Conservation (phyloP, 257 asterid species). For the Solanum paucissectum region DNA sequence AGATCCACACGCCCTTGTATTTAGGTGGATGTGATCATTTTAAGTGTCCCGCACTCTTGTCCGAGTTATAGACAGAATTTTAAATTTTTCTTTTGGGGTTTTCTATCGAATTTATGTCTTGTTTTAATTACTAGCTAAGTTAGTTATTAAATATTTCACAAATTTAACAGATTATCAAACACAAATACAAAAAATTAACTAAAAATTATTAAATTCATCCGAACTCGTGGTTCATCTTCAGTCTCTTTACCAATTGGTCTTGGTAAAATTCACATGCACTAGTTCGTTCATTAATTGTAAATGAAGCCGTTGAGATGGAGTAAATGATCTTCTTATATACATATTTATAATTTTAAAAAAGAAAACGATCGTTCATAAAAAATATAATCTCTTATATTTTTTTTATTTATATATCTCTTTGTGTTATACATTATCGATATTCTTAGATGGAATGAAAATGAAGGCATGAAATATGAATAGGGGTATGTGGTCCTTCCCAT, state of each 20-base stretch:
- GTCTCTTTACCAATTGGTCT: neutral
- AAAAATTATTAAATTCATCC: neutral
- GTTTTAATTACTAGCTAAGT: neutral
- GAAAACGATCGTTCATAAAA: neutral
- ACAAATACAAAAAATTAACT: neutral
- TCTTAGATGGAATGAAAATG: neutral
- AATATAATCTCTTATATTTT: neutral
- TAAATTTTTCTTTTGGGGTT: too few relatives aligned
- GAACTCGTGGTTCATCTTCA: neutral
- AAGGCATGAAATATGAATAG: neutral
- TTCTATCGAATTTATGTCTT: accelerated
- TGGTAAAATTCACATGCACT: neutral
- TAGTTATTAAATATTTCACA: neutral
- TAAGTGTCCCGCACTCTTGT: neutral
- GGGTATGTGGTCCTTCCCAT: neutral
- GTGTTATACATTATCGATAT: neutral
- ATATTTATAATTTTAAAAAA: neutral
- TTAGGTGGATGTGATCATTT: neutral
- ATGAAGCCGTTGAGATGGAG: neutral
- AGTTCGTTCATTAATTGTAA: neutral
- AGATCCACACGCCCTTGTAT: accelerated
- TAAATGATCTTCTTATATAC: neutral
- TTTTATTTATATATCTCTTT: neutral
- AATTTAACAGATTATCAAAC: neutral
- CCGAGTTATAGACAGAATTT: neutral